Conservation (phyloP, 2,329 filamentous ascomycete species). For the Cordyceps militaris region DNA sequence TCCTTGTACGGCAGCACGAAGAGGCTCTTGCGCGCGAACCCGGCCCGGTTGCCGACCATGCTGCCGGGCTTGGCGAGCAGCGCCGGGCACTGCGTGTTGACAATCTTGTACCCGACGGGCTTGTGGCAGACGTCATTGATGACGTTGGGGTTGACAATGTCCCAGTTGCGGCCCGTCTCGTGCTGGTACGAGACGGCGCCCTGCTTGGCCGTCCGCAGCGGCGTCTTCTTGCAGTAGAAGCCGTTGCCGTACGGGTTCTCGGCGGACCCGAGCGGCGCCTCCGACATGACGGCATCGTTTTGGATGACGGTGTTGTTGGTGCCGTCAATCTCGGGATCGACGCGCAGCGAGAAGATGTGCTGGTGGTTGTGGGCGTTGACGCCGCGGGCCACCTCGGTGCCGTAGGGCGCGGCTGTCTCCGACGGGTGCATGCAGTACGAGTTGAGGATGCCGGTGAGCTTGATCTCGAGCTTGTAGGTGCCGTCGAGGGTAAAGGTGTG, state of each 20-base stretch:
- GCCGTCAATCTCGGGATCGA: slow-evolving; percentile 60
- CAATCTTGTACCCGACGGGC: slow-evolving; percentile 40
- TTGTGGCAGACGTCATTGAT: slow-evolving; percentile 34
- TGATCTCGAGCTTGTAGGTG: slow-evolving; percentile 54
- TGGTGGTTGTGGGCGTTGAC: slow-evolving; percentile 63
- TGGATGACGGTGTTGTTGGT: slow-evolving; percentile 59
- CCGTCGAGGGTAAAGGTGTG: slow-evolving; percentile 45
- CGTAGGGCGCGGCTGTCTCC: slow-evolving; percentile 38
- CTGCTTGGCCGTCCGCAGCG: slow-evolving; percentile 19
- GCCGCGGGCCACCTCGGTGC: slow-evolving; percentile 57
- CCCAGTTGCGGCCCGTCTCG: slow-evolving; percentile 32
- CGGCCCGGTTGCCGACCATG: slow-evolving; percentile 31
- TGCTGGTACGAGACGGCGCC: slow-evolving; percentile 20
- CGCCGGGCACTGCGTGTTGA: slow-evolving; percentile 39
- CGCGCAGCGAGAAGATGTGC: slow-evolving; percentile 60
- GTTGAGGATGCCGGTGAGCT: slow-evolving; percentile 44
- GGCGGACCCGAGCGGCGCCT: slow-evolving; percentile 55
- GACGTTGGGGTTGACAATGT: slow-evolving; percentile 37
- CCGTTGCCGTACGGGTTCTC: slow-evolving; percentile 72
- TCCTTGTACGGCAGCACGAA: slow-evolving; percentile 38
- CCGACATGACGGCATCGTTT: slow-evolving; percentile 57
- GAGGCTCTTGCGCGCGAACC: slow-evolving; percentile 35
- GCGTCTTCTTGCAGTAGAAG: slow-evolving; percentile 42
- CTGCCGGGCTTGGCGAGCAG: slow-evolving; percentile 36
- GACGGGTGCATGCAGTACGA: slow-evolving; percentile 34